These are phyloP conservation scores for Dicorynia guianensis DNA, from an alignment of 306 rosid species.

Conservation along the genomic window DNA sequence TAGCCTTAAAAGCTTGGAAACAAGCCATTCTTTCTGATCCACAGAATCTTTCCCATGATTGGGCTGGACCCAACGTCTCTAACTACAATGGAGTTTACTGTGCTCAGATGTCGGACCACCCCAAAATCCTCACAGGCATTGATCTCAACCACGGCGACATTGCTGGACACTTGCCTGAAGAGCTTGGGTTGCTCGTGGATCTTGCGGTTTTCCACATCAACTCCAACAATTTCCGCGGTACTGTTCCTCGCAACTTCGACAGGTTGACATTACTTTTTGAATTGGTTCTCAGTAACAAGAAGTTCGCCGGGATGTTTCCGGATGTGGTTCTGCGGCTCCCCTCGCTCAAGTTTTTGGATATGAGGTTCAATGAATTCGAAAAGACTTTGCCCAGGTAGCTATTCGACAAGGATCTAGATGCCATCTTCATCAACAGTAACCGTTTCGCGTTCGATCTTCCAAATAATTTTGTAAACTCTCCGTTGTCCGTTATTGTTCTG, in stretches of 20 bases:
- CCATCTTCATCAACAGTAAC: slow-evolving; percentile 74
- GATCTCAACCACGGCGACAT: slow-evolving; percentile 84
- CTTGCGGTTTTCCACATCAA: slow-evolving; percentile 67
- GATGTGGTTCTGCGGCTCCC: slow-evolving; percentile 59
- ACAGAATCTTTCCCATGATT: slow-evolving; percentile 49
- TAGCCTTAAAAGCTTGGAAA: slow-evolving; percentile 75
- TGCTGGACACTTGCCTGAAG: slow-evolving; percentile 75
- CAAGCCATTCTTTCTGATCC: slow-evolving; percentile 78
- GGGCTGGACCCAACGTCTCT: slow-evolving; percentile 73
- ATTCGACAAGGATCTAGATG: slow-evolving; percentile 72
- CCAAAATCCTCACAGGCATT: slow-evolving; percentile 61
- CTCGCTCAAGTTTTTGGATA: slow-evolving; percentile 58
- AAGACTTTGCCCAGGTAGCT: slow-evolving; percentile 59
- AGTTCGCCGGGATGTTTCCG: slow-evolving; percentile 71
- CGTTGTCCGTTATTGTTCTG: slow-evolving; percentile 72
- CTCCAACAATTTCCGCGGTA: slow-evolving; percentile 77
- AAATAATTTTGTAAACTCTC: slow-evolving; percentile 65
- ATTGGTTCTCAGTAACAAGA: slow-evolving; percentile 73
- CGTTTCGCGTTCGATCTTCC: slow-evolving; percentile 61
- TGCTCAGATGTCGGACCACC: slow-evolving; percentile 51
- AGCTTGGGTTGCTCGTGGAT: slow-evolving; percentile 62
- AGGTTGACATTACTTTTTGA: slow-evolving; percentile 58
- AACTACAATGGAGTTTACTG: slow-evolving; percentile 69
- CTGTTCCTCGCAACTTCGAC: slow-evolving; percentile 58
- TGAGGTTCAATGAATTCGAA: slow-evolving; percentile 80